Evolutionary conservation across 176 grass and related monocot species (phyloP).

Genomic region (Metroxylon sagu): DNA sequence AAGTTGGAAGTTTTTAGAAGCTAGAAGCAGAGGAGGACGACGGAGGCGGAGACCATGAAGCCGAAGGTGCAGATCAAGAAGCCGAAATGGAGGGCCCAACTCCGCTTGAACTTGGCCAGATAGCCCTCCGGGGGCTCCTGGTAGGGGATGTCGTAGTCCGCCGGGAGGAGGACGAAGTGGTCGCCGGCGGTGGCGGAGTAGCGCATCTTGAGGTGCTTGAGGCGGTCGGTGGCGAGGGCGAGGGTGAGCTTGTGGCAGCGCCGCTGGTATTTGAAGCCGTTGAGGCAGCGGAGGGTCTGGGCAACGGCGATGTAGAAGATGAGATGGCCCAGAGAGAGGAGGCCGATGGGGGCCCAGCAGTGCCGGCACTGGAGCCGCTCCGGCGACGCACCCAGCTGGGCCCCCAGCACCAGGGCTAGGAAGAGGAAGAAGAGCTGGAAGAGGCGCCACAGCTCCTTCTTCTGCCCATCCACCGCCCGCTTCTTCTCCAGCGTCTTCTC

Average conservation of each 20-base stretch:
- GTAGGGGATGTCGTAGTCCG: slow-evolving; percentile 75
- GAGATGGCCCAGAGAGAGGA: slow-evolving; percentile 81
- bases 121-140: slow-evolving; percentile 89
- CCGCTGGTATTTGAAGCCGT: slow-evolving; percentile 81
- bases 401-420: slow-evolving; percentile 49
- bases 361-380: slow-evolving; percentile 69
- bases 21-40: slow-evolving; percentile 80
- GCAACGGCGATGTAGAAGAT: slow-evolving; percentile 83
- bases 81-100: slow-evolving; percentile 72
- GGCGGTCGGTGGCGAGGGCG: slow-evolving; percentile 68
- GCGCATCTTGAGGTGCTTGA: slow-evolving; percentile 52
- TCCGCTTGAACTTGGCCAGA: slow-evolving; percentile 78
- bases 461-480: slow-evolving; percentile 73
- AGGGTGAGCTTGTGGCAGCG: slow-evolving; percentile 97
- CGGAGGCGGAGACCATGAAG: slow-evolving; percentile 65
- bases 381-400: slow-evolving; percentile 24
- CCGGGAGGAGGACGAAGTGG: slow-evolving; percentile 18
- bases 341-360: slow-evolving; percentile 65
- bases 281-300: slow-evolving; percentile 93
- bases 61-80: slow-evolving; percentile 79
- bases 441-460: slow-evolving; percentile 96
- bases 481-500: slow-evolving; percentile 97
- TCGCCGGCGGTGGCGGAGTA: slow-evolving; percentile 8
- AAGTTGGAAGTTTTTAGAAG: too few species aligned
- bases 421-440: slow-evolving; percentile 90